These are phyloP conservation scores for Scolecobasidium constrictum DNA, from an alignment of 2,329 filamentous ascomycete genomes.

Conservation along the genomic window DNA sequence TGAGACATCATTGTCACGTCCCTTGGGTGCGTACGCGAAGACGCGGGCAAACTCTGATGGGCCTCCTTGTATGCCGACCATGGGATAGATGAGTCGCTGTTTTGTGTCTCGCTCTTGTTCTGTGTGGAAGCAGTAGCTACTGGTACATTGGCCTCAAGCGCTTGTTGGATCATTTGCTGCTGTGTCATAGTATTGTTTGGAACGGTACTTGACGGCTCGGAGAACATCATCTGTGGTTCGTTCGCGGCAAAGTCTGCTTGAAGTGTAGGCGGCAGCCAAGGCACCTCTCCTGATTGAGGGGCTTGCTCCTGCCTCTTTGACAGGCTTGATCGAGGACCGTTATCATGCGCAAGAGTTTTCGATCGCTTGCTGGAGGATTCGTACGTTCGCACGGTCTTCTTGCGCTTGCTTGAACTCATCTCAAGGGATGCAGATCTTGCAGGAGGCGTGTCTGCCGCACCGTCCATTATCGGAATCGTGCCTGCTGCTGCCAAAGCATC, in stretches of 20 bases:
- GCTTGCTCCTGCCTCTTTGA: not conserved
- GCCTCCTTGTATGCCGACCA: slow-evolving; percentile 5
- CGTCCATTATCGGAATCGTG: slow-evolving; percentile 1
- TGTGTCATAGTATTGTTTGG: slow-evolving; percentile 8
- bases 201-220: slow-evolving; percentile 7
- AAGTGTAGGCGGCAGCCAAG: slow-evolving; percentile 7
- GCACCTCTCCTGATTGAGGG: not conserved
- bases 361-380: not conserved
- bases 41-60: not conserved
- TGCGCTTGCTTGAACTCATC: not conserved
- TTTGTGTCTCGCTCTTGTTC: not conserved
- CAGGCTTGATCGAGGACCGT: not conserved
- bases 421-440: not conserved
- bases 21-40: not conserved
- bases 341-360: not conserved
- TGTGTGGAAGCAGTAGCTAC: not conserved
- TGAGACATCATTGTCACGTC: not conserved
- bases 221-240: slow-evolving; percentile 7
- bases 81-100: slow-evolving; percentile 1
- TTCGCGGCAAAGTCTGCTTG: slow-evolving; percentile 4
- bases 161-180: slow-evolving; percentile 4
- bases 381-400: slow-evolving; percentile 2
- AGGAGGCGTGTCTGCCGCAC: not conserved
- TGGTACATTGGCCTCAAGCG: not conserved
- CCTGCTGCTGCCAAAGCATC: not conserved